Evolutionary conservation across 2,329 filamentous ascomycete species (phyloP).

Genomic region (Blastomyces percursus): DNA sequence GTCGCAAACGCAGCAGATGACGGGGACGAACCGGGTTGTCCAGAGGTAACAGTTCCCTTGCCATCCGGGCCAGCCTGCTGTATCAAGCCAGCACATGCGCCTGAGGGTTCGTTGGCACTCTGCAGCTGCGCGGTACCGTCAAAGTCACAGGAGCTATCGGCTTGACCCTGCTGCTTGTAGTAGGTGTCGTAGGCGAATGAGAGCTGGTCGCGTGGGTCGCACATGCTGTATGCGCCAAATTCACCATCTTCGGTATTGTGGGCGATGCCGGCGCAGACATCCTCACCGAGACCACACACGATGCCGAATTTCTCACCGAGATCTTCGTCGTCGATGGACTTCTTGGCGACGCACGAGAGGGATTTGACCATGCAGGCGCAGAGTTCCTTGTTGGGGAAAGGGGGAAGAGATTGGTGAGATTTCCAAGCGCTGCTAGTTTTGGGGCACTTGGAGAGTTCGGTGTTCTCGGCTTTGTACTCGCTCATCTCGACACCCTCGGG

Average conservation of each 20-base stretch:
- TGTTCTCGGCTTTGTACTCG: slow-evolving; percentile 65
- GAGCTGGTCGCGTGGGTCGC: slow-evolving; percentile 32
- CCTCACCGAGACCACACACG: slow-evolving; percentile 30
- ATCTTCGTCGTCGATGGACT: slow-evolving; percentile 45
- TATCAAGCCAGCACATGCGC: slow-evolving; percentile 29
- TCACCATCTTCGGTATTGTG: slow-evolving; percentile 31
- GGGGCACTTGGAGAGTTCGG: slow-evolving; percentile 59
- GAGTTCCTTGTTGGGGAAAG: slow-evolving; percentile 63
- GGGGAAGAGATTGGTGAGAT: slow-evolving; percentile 60
- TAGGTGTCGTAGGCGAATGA: slow-evolving; percentile 37
- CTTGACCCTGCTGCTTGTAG: slow-evolving; percentile 29
- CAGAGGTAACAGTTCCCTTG: slow-evolving; percentile 30
- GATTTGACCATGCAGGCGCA: slow-evolving; percentile 78
- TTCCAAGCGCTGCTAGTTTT: slow-evolving; percentile 54
- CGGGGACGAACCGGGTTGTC: slow-evolving; percentile 16
- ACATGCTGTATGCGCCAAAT: slow-evolving; percentile 40
- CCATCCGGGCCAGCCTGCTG: slow-evolving; percentile 31
- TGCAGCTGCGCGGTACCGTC: slow-evolving; percentile 31
- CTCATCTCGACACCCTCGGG: slow-evolving; percentile 55
- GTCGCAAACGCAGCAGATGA: slow-evolving; percentile 22
- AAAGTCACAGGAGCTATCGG: slow-evolving; percentile 34
- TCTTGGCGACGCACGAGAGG: slow-evolving; percentile 57
- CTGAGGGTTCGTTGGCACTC: slow-evolving; percentile 24
- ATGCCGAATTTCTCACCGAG: slow-evolving; percentile 56
- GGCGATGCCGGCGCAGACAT: slow-evolving; percentile 30